Base-by-base conservation (phyloP, 139 green algal species). In the Closterium sp. region DNA sequence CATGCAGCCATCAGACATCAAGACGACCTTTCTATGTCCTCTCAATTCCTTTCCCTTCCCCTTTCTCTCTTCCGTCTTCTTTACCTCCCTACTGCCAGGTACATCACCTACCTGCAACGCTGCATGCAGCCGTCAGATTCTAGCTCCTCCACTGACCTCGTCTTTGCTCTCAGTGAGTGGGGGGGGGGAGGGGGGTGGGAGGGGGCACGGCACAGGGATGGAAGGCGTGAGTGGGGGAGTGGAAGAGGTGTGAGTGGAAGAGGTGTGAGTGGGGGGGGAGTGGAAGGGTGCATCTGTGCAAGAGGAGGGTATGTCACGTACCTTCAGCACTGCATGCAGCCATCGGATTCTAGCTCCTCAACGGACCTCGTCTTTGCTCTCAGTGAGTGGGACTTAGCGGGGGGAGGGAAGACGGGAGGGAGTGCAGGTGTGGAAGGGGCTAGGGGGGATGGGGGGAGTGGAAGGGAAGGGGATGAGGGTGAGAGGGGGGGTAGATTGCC, bases 301-400 rank as follows among this genome's bases (percentile, higher is more conserved):
- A 87, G 33, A 12, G 33, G 28, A 85, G 28, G 28, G 76, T 85
- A n/a, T 85, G 28, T 89, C 31, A 84, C 9, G 12, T 10, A 66
- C 38, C 38, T 66, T 8, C 38, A 66, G 38, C 38, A 9, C n/a
- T 34, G 86, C 19, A 30, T 43, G 86, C n/a, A 89, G 86, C 31
- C 28, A 23, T 38, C 28, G n/a, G n/a, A 43, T 12, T 38, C 35
- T 12, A 23, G 35, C 25, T 38, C 86, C n/a, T 38, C 19, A 8
- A 12, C 86, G 16, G 86, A 89, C 86, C 86, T 89, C 31, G 66
- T 89, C 30, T 43, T 23, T 31, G 86, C 86, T 1, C 86, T 89
- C 9, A 89, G 86, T 89, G 66, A 32, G 86, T 76, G 55, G 16
- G 25, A 76, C 1, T 3, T 16, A 3, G 55, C 3, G 12, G 55